These are phyloP conservation scores for Quercus berberidifolia DNA, from an alignment of 306 rosid genomes.

Conservation along the genomic window DNA sequence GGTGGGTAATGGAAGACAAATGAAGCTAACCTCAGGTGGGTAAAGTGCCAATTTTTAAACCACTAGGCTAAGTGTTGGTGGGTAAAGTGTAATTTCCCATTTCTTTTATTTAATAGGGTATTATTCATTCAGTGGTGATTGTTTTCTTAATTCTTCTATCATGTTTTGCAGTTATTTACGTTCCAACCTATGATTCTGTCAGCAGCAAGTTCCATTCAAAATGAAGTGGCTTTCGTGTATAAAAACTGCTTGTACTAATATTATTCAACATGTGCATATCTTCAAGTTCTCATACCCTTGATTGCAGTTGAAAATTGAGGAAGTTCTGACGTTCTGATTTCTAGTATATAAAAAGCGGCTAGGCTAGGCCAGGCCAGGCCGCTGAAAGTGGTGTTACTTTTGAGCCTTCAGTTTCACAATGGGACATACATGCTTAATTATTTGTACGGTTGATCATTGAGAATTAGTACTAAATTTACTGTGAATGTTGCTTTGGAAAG, in stretches of 20 bases:
- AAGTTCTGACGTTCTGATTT: conserved; percentile 17
- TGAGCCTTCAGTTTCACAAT: not conserved
- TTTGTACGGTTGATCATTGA: not conserved
- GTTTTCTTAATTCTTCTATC: not conserved
- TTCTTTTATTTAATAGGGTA: too few relatives aligned
- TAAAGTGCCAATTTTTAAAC: too few relatives aligned
- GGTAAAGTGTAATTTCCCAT: too few relatives aligned
- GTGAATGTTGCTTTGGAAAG: too few relatives aligned
- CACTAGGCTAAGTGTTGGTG: too few relatives aligned
- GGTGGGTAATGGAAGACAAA: fast-evolving
- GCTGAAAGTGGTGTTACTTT: not conserved
- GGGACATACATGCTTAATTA: not conserved
- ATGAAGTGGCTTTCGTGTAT: conserved; percentile 25
- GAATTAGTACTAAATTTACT: too few relatives aligned
- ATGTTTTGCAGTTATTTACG: conserved; percentile 59
- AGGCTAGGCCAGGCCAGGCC: not conserved
- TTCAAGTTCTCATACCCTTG: conserved; percentile 16
- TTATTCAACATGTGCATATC: conserved; percentile 9
- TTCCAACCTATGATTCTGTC: conserved; percentile 75
- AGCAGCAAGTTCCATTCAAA: conserved; percentile 62
- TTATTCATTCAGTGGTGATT: not conserved
- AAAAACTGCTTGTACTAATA: not conserved
- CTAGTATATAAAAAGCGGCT: conserved; percentile 3
- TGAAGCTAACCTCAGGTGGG: fast-evolving
- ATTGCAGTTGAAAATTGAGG: conserved; percentile 28